phyloP scores from a whole-genome alignment of 2,329 filamentous ascomycete species.

The Monosporascus ibericus region DNA sequence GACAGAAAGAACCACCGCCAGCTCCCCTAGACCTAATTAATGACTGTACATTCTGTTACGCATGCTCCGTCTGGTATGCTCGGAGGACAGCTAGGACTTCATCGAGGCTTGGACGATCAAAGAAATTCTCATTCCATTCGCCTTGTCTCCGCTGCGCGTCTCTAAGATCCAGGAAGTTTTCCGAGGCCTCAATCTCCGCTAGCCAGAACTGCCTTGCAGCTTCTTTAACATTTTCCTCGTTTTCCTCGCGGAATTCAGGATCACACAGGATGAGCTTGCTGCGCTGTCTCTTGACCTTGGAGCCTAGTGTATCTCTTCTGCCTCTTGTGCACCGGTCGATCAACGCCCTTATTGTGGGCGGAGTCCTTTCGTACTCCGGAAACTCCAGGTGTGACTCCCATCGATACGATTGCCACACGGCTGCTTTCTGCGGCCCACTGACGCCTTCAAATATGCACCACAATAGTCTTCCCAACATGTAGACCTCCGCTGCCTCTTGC shows the following conservation, averaged over 20 bases:
- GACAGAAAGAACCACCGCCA: not conserved
- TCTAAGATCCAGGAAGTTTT: slow-evolving; percentile 39
- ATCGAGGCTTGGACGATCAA: slow-evolving; percentile 38
- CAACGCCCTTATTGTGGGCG: slow-evolving; percentile 36
- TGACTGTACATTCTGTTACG: not conserved
- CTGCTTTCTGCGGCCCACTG: slow-evolving; percentile 49
- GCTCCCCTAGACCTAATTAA: not conserved
- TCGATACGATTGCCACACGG: slow-evolving; percentile 54
- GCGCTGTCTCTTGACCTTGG: slow-evolving; percentile 36
- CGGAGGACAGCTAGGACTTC: slow-evolving; percentile 33
- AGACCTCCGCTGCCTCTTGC: slow-evolving; percentile 53
- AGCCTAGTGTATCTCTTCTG: slow-evolving; percentile 37
- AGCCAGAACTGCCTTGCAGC: slow-evolving; percentile 41
- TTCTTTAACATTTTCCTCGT: slow-evolving; percentile 26
- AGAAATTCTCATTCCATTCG: slow-evolving; percentile 46
- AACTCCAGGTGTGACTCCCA: slow-evolving; percentile 52
- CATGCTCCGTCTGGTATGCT: slow-evolving; percentile 9
- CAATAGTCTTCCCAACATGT: slow-evolving; percentile 55
- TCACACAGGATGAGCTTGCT: slow-evolving; percentile 40
- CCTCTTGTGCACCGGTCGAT: slow-evolving; percentile 49
- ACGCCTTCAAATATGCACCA: slow-evolving; percentile 60
- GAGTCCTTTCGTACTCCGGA: slow-evolving; percentile 44
- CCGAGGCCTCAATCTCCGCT: slow-evolving; percentile 39
- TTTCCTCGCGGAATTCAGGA: slow-evolving; percentile 24
- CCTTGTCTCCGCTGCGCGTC: slow-evolving; percentile 30